These are phyloP conservation scores for Starmera amethionina DNA, from an alignment of 805 yeast species.

Conservation along the genomic window DNA sequence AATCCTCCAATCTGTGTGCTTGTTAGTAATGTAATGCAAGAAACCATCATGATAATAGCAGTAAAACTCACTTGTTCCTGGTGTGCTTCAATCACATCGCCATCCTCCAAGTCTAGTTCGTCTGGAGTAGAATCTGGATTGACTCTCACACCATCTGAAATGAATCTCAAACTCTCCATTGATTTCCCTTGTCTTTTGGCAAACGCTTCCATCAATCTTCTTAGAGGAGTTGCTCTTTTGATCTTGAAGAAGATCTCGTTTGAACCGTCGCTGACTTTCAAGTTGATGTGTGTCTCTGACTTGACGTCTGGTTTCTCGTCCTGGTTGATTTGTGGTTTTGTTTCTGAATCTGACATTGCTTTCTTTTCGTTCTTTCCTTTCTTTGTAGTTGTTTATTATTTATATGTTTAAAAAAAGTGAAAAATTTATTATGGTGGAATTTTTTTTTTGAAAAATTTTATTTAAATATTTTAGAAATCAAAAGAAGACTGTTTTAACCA, in stretches of 20 bases:
- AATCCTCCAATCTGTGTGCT: neutral
- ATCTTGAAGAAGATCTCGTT: slow-evolving; percentile 95
- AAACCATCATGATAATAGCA: slow-evolving; percentile 7
- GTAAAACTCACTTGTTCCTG: slow-evolving; percentile 78
- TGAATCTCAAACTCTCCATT: slow-evolving; percentile 70
- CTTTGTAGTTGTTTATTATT: no score
- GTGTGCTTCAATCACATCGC: slow-evolving; percentile 94
- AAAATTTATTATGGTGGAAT: no score
- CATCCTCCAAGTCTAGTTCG: slow-evolving; percentile 86
- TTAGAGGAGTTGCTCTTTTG: slow-evolving; percentile 84
- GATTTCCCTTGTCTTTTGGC: slow-evolving; percentile 96
- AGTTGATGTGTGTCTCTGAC: slow-evolving; percentile 77
- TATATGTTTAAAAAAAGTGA: no score
- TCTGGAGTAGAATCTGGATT: slow-evolving; percentile 88
- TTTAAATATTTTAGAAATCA: no score
- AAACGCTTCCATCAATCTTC: slow-evolving; percentile 93
- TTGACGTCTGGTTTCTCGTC: slow-evolving; percentile 41
- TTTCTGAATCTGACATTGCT: slow-evolving; percentile 18
- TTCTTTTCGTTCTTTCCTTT: no score
- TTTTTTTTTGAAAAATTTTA: no score
- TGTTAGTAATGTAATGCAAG: neutral
- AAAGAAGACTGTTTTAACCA: no score
- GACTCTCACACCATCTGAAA: slow-evolving; percentile 89
- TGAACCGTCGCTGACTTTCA: slow-evolving; percentile 89
- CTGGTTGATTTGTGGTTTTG: slow-evolving; percentile 18